Evolutionary conservation across 2,329 filamentous ascomycete species (phyloP), one percentile per base, ranked within the genome.

Genomic region (Trichoderma guizhouense): DNA sequence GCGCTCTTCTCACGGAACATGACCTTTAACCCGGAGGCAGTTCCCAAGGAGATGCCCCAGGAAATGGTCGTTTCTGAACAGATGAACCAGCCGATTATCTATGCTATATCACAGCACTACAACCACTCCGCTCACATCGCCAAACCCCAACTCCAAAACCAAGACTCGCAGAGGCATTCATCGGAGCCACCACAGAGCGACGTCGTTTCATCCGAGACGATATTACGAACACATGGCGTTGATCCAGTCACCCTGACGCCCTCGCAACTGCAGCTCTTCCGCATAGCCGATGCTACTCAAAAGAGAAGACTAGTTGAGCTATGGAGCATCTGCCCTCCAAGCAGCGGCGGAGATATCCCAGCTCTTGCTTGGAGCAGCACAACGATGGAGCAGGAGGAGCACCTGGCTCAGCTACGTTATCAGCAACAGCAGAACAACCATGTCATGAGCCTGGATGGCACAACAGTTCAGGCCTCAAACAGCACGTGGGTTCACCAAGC

Each of bases 101-200:
- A 96, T 83, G 90, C 87, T 72, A 89, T 93, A 76, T 92, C 93
- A 11, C 91, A 93, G 78, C 94, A 97, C 81, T 97, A 97, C 81
- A 91, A 92, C 74, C 93, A 95, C 79, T 94, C 93, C 9, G 85
- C 91, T 58, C 93, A 97, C 79, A 79, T 77, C 34, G 73, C 75
- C 24, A 84, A 85, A 69, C 80, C 82, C 24, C 73, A 79, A 60
- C 77, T 74, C 72, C 78, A 74, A 73, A 77, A 78, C 60, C 71
- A 75, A 26, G 81, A 84, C 32, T 77, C 80, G 2, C 82, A 82
- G 72, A 82, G 85, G 65, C 84, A 82, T 24, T 86, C 85, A 26
- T 89, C 86, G 15, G 86, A 87, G 74, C 86, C 86, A 7, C 83
- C 83, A 39, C 82, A 84, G 76, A 83, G 82, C 43, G 84, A 87